phyloP scores from a whole-genome alignment of 768 basidiomycete species.

The Russula earlei region DNA sequence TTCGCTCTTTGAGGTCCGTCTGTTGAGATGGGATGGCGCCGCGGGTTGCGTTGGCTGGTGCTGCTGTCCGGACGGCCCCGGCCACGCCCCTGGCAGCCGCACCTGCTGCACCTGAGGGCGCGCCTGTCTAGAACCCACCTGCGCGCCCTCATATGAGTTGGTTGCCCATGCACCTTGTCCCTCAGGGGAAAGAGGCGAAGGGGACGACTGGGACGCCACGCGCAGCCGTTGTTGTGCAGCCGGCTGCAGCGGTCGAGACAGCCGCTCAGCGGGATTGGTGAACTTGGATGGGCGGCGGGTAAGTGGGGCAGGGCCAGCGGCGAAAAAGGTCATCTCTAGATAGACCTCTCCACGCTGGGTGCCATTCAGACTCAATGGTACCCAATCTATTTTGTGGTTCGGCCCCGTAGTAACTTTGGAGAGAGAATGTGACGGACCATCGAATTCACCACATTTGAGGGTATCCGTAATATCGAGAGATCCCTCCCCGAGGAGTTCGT shows the following conservation, averaged over 20 bases:
- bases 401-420: neutral
- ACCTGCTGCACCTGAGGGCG: neutral
- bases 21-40: neutral
- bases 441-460: constrained; percentile 80
- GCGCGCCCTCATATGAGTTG: neutral
- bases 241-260: constrained; percentile 7
- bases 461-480: constrained; percentile 69
- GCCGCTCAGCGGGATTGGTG: constrained; percentile 13
- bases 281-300: constrained; percentile 27
- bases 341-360: constrained; percentile 77
- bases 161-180: neutral
- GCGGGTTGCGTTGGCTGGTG: neutral
- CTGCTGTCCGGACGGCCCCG: constrained; percentile 2
- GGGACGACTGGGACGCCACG: neutral
- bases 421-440: constrained; percentile 49
- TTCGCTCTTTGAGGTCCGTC: neutral
- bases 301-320: constrained; percentile 48
- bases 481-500: constrained; percentile 66
- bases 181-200: neutral
- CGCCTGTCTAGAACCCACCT: neutral
- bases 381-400: constrained; percentile 45
- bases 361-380: constrained; percentile 47
- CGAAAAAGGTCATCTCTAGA: constrained; percentile 89
- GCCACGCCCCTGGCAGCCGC: constrained; percentile 9
- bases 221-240: neutral